Percentiles rank a stretch among this genome's conserved stretches.
These are phyloP conservation scores for Geranomyces michiganensis DNA, from an alignment of 192 early-diverging fungal species.

Conservation along the genomic window DNA sequence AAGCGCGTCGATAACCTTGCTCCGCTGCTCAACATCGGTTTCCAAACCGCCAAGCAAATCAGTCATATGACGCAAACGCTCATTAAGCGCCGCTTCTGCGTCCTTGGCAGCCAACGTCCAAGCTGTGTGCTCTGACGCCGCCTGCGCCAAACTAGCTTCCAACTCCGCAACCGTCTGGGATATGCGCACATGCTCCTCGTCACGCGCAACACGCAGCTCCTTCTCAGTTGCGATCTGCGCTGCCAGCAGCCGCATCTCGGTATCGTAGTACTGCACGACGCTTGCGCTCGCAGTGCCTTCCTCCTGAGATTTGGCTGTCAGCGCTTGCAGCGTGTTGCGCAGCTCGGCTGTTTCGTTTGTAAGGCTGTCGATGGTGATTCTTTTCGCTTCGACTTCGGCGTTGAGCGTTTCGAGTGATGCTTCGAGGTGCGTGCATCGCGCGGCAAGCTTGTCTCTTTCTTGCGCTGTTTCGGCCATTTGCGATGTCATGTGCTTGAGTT, in stretches of 20 bases:
- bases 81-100: not conserved
- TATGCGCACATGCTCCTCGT: conserved; percentile 12
- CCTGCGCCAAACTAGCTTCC: conserved; percentile 19
- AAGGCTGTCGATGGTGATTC: not conserved
- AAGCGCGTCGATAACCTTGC: too few relatives aligned
- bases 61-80: not conserved
- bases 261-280: conserved; percentile 22
- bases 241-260: conserved; percentile 15
- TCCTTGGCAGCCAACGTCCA: not conserved
- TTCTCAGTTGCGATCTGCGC: conserved; percentile 8
- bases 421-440: not conserved
- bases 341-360: not conserved
- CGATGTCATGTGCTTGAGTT: not conserved
- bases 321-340: not conserved
- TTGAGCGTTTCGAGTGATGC: conserved; percentile 11
- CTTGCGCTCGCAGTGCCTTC: not conserved
- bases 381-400: conserved; percentile 13
- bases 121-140: not conserved
- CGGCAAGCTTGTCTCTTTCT: not conserved
- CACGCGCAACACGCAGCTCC: conserved; percentile 15
- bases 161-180: conserved; percentile 16
- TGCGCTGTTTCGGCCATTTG: not conserved
- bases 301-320: not conserved
- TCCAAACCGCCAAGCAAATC: not conserved
- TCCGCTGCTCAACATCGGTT: not conserved